Evolutionary conservation across 179 eudicot species (phyloP), one percentile per base, ranked within the genome.

Genomic region (Corrigiola litoralis): DNA sequence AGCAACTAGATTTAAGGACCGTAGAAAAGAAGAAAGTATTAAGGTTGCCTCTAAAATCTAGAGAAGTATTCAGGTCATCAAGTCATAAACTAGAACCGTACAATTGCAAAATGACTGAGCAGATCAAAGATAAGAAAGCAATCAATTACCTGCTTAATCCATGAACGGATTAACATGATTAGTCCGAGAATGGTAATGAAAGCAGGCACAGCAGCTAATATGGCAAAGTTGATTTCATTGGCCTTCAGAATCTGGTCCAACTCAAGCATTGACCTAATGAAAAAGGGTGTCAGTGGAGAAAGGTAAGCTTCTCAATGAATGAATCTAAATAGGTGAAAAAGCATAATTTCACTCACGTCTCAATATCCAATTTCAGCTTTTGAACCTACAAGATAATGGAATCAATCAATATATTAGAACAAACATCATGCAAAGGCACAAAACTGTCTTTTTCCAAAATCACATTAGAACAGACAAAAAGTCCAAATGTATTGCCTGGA

Each of bases 151-250:
- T 86, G 87, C 72, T 77, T 90, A 34, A 90, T 59, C 99, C 95
- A 87, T 37, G 99, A 91, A 51, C 95, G 99, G 36, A 86, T 72
- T 57, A 87, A 61, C 83, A 80, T 81, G 53, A 84, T 67, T 53
- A 80, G 54, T 74, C 77, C 49, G 68, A 94, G 60, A 66, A 89
- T 80, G 48, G 87, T 63, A 61, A 76, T 66, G 56, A 90, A 90
- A 40, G 97, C 95, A 33, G 99, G 99, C 74, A 94, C 84, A 40
- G 99, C 97, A 74, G 99, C 99, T 61, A 94, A 77, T 70, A 94
- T 76, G 56, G 99, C 99, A 73, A 94, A 94, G 81, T 94, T 94
- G 73, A 94, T 94, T 63, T 94, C 99, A 68, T 94, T 94, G 75
- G 99, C 99, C 86, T 82, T 85, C 37, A 94, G 84, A 76, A 94